Conservation (phyloP, 768 basidiomycete genomes). For the Pholiota microspora region DNA sequence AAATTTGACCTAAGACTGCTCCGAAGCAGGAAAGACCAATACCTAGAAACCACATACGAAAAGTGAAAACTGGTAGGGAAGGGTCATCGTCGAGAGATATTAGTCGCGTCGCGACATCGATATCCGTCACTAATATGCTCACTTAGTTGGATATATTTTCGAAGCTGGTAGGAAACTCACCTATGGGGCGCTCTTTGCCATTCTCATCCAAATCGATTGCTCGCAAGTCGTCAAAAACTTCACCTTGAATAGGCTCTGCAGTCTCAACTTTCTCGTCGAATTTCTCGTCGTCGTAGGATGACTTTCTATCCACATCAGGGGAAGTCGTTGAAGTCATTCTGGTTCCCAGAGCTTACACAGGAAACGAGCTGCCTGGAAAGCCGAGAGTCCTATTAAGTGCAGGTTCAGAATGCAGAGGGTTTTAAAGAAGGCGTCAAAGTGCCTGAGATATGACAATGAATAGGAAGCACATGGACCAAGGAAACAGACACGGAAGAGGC, state of each 20-base stretch:
- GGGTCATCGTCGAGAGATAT: constrained; percentile 56
- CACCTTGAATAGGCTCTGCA: constrained; percentile 20
- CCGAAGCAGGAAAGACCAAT: constrained; percentile 57
- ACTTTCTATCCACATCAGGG: constrained; percentile 1
- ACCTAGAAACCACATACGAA: constrained; percentile 55
- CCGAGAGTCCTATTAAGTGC: neutral
- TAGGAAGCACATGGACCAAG: no score
- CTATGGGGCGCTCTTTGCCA: constrained; percentile 51
- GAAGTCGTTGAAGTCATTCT: neutral
- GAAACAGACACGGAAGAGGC: no score
- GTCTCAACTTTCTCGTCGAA: constrained; percentile 14
- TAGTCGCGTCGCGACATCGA: constrained; percentile 45
- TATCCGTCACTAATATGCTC: constrained; percentile 35
- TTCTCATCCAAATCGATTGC: constrained; percentile 42
- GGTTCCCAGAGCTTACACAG: neutral
- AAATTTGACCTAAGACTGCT: constrained; percentile 47
- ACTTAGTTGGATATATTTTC: neutral
- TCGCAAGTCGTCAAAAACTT: constrained; percentile 29
- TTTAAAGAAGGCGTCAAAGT: no score
- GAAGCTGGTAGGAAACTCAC: constrained; percentile 20
- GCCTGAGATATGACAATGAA: no score
- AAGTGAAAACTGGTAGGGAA: constrained; percentile 45
- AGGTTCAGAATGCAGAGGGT: no score
- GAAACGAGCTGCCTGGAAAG: neutral
- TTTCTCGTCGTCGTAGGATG: constrained; percentile 23